These are phyloP conservation scores for Metschnikowia kunwiensis DNA, from an alignment of 805 yeast genomes.

Conservation along the genomic window DNA sequence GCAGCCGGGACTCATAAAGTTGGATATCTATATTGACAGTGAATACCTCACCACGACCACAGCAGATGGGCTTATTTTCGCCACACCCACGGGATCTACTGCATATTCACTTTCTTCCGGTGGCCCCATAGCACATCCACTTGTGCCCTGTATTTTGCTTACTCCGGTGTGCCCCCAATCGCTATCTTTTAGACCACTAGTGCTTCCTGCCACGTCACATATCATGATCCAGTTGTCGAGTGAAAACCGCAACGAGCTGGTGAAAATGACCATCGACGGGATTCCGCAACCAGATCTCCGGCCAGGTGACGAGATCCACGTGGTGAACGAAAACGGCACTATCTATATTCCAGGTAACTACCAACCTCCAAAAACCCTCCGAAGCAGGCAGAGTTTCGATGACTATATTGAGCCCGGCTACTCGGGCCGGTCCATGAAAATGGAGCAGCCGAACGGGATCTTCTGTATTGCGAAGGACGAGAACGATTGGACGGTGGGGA, in stretches of 20 bases:
- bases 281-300: conserved; percentile 64
- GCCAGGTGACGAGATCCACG: conserved; percentile 78
- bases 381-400: conserved; percentile 17
- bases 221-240: conserved; percentile 59
- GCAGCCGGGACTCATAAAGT: conserved; percentile 76
- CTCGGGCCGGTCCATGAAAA: conserved; percentile 3
- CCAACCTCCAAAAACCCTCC: conserved; percentile 33
- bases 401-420: conserved; percentile 23
- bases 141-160: conserved; percentile 74
- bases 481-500: conserved; percentile 89
- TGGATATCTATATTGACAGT: conserved; percentile 84
- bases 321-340: conserved; percentile 62
- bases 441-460: conserved; percentile 48
- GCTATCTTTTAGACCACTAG: conserved; percentile 82
- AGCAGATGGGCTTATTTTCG: conserved; percentile 82
- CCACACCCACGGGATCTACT: conserved; percentile 95
- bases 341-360: conserved; percentile 51
- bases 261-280: conserved; percentile 78
- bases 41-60: conserved; percentile 84
- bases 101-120: conserved; percentile 89
- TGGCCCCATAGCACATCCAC: conserved; percentile 89
- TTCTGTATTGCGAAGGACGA: conserved; percentile 84
- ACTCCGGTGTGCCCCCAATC: conserved; percentile 94
- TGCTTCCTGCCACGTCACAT: conserved; percentile 76
- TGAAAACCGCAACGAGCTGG: conserved; percentile 39